Percentiles rank a stretch among this genome's conserved stretches.
phyloP scores from a whole-genome alignment of 106 monocot genomes.

The Apostasia ramifera region DNA sequence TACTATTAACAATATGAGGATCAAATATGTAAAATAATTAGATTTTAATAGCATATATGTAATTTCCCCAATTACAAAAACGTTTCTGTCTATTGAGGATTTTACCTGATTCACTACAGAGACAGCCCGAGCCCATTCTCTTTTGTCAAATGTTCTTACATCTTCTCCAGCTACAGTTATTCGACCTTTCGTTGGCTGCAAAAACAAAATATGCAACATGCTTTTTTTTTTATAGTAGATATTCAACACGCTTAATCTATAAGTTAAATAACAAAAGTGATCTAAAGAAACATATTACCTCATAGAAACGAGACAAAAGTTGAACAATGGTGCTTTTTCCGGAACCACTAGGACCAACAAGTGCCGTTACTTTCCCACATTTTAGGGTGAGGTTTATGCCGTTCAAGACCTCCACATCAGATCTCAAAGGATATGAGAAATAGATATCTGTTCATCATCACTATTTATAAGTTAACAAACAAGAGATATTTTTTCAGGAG shows the following conservation, averaged over 20 bases:
- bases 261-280: not conserved
- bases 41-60: too few relatives aligned
- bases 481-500: not conserved
- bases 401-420: slow-evolving; percentile 76
- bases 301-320: slow-evolving; percentile 95
- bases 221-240: not conserved
- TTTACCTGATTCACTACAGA: slow-evolving; percentile 93
- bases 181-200: slow-evolving; percentile 86
- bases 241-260: too few relatives aligned
- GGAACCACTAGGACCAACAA: slow-evolving; percentile 97
- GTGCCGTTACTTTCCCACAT: slow-evolving; percentile 84
- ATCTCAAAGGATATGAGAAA: slow-evolving; percentile 89
- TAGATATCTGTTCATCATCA: slow-evolving; percentile 56
- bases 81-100: not conserved
- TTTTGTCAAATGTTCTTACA: slow-evolving; percentile 85
- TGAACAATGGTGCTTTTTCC: slow-evolving; percentile 99
- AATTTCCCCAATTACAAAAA: too few relatives aligned
- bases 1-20: too few relatives aligned
- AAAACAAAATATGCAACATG: not conserved
- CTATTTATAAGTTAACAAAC: slow-evolving; percentile 1
- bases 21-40: too few relatives aligned
- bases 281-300: slow-evolving; percentile 36
- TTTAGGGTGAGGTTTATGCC: slow-evolving; percentile 71
- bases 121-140: slow-evolving; percentile 84
- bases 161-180: slow-evolving; percentile 95